These are phyloP conservation scores for Apiospora kogelbergensis DNA, from an alignment of 2,329 filamentous ascomycete genomes.

Conservation along the genomic window DNA sequence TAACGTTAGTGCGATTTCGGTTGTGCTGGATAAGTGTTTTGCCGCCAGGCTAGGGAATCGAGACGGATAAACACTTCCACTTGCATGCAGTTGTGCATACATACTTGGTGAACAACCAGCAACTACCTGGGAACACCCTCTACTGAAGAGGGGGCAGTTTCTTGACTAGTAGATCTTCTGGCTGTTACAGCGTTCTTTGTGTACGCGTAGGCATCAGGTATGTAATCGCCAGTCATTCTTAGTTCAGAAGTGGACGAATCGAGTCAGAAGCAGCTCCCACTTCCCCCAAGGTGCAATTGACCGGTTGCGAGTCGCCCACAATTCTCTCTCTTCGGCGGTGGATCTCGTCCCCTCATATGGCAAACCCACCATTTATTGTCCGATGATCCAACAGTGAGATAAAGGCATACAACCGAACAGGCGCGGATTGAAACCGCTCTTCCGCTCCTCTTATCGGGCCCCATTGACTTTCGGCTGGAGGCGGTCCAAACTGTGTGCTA, in stretches of 20 bases:
- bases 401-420: neutral
- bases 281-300: too few species aligned
- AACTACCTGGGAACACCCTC: neutral
- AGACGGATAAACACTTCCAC: neutral
- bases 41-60: neutral
- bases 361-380: neutral
- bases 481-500: neutral
- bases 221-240: neutral
- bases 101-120: neutral
- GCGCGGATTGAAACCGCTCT: slow-evolving; percentile 9
- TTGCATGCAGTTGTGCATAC: neutral
- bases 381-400: neutral
- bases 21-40: neutral
- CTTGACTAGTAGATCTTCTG: neutral
- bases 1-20: neutral
- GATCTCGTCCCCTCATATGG: neutral
- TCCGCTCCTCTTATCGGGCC: neutral
- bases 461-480: neutral
- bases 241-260: neutral
- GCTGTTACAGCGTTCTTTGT: neutral
- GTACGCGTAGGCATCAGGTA: neutral
- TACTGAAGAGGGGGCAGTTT: neutral
- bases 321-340: neutral
- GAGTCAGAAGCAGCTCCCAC: neutral
- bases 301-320: neutral